Conservation (phyloP, 2,329 filamentous ascomycete genomes). For the Sporothrix schenckii region DNA sequence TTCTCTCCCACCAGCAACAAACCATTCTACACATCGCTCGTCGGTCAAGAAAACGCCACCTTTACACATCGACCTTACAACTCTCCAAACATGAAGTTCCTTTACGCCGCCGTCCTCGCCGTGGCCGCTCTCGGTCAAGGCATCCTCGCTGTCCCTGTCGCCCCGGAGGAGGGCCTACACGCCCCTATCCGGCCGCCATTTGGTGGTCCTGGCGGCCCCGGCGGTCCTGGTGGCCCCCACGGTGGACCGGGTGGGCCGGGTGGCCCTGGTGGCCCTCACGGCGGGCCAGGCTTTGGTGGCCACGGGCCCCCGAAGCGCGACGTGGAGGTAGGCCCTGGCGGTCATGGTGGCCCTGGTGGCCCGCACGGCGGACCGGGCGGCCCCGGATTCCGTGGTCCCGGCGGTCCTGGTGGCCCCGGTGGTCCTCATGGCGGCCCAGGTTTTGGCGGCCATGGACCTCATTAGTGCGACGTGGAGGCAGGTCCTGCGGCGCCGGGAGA, state of each 20-base stretch:
- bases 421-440: not conserved
- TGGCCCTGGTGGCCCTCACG: not conserved
- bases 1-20: not conserved
- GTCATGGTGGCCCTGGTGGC: not conserved
- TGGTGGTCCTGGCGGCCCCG: not conserved
- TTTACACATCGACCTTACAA: not conserved
- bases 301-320: not conserved
- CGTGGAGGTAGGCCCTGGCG: not conserved
- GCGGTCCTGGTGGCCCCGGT: constrained; percentile 9
- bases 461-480: not conserved
- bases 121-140: constrained; percentile 17
- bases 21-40: too few species aligned
- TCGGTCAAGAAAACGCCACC: too few species aligned
- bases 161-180: not conserved
- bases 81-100: not conserved
- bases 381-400: not conserved
- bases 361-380: too few species aligned
- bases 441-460: not conserved
- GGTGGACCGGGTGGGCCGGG: not conserved
- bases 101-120: constrained; percentile 21
- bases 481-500: too few species aligned
- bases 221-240: constrained; percentile 5
- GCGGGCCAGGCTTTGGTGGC: not conserved
- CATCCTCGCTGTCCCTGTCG: not conserved
- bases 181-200: not conserved